Evolutionary conservation across 2,329 filamentous ascomycete genomes (phyloP).

Genomic region (Cylindrodendrum hubeiense): DNA sequence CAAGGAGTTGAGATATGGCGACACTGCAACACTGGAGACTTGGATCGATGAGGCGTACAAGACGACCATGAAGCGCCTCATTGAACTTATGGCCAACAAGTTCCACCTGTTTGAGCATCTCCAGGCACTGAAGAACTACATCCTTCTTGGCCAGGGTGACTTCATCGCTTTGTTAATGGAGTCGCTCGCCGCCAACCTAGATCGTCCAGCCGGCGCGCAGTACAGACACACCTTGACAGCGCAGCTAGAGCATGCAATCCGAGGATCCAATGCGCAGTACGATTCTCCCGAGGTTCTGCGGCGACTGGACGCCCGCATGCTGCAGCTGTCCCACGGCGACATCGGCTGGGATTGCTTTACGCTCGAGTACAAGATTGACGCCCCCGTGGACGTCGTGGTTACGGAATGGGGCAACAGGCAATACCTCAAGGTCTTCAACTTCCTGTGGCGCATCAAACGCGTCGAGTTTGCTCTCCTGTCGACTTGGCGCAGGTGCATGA

Average conservation of each 20-base stretch:
- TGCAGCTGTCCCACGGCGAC: constrained; percentile 94
- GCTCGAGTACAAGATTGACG: constrained; percentile 97
- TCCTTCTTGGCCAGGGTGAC: constrained; percentile 94
- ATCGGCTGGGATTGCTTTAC: constrained; percentile 99
- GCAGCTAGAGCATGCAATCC: constrained; percentile 97
- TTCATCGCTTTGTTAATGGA: constrained; percentile 99
- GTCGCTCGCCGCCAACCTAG: constrained; percentile 90
- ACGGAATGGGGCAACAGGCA: constrained; percentile 96
- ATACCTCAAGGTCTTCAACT: constrained; percentile 99
- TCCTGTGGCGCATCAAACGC: constrained; percentile 97
- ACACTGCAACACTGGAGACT: constrained; percentile 89
- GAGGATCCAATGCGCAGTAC: constrained; percentile 96
- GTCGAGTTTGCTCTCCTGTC: constrained; percentile 94
- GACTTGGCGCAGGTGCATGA: constrained; percentile 97
- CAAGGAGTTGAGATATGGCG: constrained; percentile 91
- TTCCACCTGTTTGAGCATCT: constrained; percentile 96
- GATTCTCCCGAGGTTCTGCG: constrained; percentile 92
- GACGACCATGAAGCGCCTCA: constrained; percentile 95
- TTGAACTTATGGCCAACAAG: constrained; percentile 93
- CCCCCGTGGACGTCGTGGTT: constrained; percentile 95
- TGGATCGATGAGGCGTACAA: constrained; percentile 99
- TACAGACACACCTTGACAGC: constrained; percentile 97
- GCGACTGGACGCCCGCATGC: constrained; percentile 95
- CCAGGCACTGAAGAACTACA: constrained; percentile 91
- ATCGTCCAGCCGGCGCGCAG: constrained; percentile 95